phyloP scores from a whole-genome alignment of 768 basidiomycete species.

The Xerocomus potaroensis region DNA sequence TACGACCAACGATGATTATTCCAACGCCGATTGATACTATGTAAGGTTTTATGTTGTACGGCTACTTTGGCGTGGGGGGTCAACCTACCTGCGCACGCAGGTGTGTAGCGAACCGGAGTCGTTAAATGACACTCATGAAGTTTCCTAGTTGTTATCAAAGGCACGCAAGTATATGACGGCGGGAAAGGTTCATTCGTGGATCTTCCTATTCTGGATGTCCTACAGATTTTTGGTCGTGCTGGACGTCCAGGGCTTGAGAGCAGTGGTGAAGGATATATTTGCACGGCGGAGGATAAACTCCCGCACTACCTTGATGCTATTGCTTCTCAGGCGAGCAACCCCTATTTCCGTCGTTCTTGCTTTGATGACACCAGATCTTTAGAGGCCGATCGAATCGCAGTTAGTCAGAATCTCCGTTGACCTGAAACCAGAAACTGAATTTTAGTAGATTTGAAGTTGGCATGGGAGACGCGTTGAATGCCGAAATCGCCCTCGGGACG shows the following conservation, averaged over 20 bases:
- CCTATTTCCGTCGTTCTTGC: neutral
- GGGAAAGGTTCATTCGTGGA: constrained; percentile 87
- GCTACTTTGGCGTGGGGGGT: constrained; percentile 99
- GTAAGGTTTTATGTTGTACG: constrained; percentile 93
- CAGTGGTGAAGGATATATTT: constrained; percentile 96
- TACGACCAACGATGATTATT: constrained; percentile 25
- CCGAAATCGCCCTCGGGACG: constrained; percentile 92
- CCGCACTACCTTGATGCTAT: constrained; percentile 86
- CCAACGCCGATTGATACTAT: neutral
- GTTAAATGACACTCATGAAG: constrained; percentile 8
- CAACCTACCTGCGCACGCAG: constrained; percentile 96
- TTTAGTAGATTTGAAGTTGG: constrained; percentile 67
- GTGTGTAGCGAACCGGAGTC: constrained; percentile 36
- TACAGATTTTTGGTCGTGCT: constrained; percentile 97
- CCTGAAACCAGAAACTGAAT: neutral
- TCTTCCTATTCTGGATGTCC: constrained; percentile 88
- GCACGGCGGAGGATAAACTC: constrained; percentile 91
- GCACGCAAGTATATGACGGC: constrained; percentile 94
- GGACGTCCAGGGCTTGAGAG: constrained; percentile 83
- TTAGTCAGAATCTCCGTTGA: constrained; percentile 33
- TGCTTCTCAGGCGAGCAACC: constrained; percentile 65
- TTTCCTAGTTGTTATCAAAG: constrained; percentile 83
- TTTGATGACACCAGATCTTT: constrained; percentile 4
- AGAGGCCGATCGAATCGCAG: constrained; percentile 98
- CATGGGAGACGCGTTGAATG: constrained; percentile 88